Evolutionary conservation across 2,329 filamentous ascomycete genomes (phyloP), one percentile per base, ranked within the genome.

Genomic region (Aphanoascus verrucosus): DNA sequence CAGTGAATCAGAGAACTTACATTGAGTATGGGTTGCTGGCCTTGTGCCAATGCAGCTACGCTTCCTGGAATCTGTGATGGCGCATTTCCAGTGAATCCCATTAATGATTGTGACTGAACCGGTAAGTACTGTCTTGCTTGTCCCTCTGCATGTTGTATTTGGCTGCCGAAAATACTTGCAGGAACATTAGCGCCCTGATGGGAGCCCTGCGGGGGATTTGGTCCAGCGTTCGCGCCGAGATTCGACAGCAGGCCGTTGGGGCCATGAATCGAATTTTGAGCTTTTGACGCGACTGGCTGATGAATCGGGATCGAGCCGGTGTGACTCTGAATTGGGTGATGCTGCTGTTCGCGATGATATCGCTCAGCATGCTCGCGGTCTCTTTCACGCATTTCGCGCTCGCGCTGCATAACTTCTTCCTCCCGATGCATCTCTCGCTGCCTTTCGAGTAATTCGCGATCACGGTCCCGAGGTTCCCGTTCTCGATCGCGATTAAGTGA

Each of bases 291-390:
- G 55, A 96, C 89, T 4, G 91, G 91, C 69, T 97, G 91, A 70
- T 97, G 91, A 62, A 97, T 84, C 52, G 90, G 88, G 52, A 95
- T 87, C 2, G 90, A 88, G 54, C 85, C 88, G 38, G 87, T 84
- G 65, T 87, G 90, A 70, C 85, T 93, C 68, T 96, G 90, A 65
- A 93, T 88, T 23, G 85, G 82, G 56, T 86, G 80, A 49, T 80
- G 78, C 59, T 76, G 74, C 12, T 45, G 50, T 32, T 86, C 82
- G 58, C 78, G 72, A 55, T 80, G 77, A 61, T 87, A 84, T 65
- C 83, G 78, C 59, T 86, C 83, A 61, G 82, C 77, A 57, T 82
- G 67, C 43, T 74, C 72, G 49, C 72, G 66, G 56, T 77, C 71
- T 35, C 69, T 63, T 51, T 70, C 71, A 38, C 71, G 70, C 49